These are phyloP conservation scores for Aspergillus sp. DNA, from an alignment of 2,329 filamentous ascomycete species.

Conservation along the genomic window DNA sequence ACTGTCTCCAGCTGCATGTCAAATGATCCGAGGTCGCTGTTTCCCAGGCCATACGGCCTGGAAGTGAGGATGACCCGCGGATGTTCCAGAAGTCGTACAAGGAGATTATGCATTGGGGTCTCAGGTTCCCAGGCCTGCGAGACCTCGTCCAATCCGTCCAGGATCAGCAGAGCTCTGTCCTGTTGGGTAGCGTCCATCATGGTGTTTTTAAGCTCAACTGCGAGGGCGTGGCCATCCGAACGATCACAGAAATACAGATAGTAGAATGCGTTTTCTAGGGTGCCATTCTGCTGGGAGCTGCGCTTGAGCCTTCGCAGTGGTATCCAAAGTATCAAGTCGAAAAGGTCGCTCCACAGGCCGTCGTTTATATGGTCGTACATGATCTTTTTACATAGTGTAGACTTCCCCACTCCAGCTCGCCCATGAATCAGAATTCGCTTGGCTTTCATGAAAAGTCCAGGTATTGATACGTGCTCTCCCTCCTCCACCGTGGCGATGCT, in stretches of 20 bases:
- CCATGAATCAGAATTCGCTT: conserved; percentile 38
- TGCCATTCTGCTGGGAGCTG: not conserved
- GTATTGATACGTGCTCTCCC: conserved; percentile 19
- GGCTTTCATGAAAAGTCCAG: conserved; percentile 28
- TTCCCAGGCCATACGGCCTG: conserved; percentile 28
- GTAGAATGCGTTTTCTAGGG: not conserved
- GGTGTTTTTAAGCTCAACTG: not conserved
- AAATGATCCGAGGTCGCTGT: conserved; percentile 12
- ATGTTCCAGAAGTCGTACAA: conserved; percentile 28
- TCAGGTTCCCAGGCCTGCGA: conserved; percentile 17
- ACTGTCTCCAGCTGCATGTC: conserved; percentile 44
- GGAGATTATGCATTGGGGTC: conserved; percentile 14
- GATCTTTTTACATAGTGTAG: conserved; percentile 44
- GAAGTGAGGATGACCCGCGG: conserved; percentile 44
- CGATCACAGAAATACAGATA: not conserved
- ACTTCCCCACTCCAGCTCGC: conserved; percentile 41
- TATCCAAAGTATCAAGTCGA: conserved; percentile 7
- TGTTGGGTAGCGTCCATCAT: not conserved
- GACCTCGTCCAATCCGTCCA: conserved; percentile 49
- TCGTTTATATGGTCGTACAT: conserved; percentile 32
- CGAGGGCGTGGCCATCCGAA: too few relatives aligned
- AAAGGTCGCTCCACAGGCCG: not conserved
- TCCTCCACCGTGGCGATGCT: conserved; percentile 25
- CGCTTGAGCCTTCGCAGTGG: conserved; percentile 2
- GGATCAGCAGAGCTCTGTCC: conserved; percentile 37